phyloP scores from a whole-genome alignment of 2,329 filamentous ascomycete genomes.

The Didymella arachidicola region DNA sequence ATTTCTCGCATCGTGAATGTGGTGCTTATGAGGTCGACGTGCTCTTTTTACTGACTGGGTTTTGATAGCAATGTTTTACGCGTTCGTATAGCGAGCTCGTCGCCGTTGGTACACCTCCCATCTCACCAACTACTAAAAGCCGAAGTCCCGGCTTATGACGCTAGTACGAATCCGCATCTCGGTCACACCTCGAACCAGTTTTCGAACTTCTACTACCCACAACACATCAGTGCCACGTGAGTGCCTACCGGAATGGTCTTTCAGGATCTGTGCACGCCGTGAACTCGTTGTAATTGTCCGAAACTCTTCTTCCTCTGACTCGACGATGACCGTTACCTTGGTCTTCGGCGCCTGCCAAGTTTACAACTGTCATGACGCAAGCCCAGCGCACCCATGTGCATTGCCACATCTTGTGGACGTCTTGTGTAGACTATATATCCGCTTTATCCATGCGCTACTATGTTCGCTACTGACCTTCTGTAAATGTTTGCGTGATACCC shows the following conservation, averaged over 20 bases:
- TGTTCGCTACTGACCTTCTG: not conserved
- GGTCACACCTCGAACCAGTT: conserved; percentile 4
- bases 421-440: conserved; percentile 19
- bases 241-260: not conserved
- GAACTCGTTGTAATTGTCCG: not conserved
- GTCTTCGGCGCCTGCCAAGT: conserved; percentile 37
- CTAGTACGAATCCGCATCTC: conserved; percentile 7
- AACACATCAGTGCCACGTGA: not conserved
- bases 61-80: not conserved
- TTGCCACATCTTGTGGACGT: conserved; percentile 26
- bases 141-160: not conserved
- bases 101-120: too few species aligned
- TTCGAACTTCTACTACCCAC: not conserved
- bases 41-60: not conserved
- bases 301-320: not conserved
- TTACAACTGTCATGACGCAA: conserved; percentile 42
- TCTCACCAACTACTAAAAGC: not conserved
- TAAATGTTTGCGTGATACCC: not conserved
- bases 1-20: not conserved
- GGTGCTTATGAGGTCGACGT: not conserved
- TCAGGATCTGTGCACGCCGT: not conserved
- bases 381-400: conserved; percentile 39
- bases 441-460: conserved; percentile 6
- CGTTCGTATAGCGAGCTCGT: not conserved
- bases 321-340: conserved; percentile 7